phyloP scores from a whole-genome alignment of 768 basidiomycete species.

The Termitomyces sp. region DNA sequence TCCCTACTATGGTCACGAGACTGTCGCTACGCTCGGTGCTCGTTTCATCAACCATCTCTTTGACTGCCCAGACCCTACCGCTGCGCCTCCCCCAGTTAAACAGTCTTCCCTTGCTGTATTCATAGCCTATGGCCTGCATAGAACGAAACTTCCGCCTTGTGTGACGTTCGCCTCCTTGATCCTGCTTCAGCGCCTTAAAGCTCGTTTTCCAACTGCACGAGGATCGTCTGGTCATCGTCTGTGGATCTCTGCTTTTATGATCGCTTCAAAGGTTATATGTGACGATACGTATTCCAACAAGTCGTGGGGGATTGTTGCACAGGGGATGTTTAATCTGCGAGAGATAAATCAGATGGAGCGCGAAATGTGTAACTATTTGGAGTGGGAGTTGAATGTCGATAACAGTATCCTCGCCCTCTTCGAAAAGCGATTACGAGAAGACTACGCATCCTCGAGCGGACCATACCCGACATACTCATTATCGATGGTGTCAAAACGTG shows the following conservation, averaged over 20 bases:
- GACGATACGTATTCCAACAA: constrained; percentile 95
- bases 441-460: constrained; percentile 47
- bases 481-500: constrained; percentile 59
- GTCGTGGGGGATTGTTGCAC: constrained; percentile 87
- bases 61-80: constrained; percentile 78
- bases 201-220: constrained; percentile 86
- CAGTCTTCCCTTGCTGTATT: constrained; percentile 70
- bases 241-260: constrained; percentile 93
- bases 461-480: constrained; percentile 65
- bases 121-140: constrained; percentile 85
- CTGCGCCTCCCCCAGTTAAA: constrained; percentile 42
- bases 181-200: constrained; percentile 80
- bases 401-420: constrained; percentile 57
- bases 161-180: constrained; percentile 69
- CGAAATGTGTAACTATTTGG: constrained; percentile 89
- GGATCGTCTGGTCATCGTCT: constrained; percentile 88
- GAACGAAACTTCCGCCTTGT: constrained; percentile 68
- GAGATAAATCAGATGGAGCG: constrained; percentile 98
- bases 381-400: constrained; percentile 86
- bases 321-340: constrained; percentile 78
- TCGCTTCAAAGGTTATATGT: constrained; percentile 87
- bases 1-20: constrained; percentile 76
- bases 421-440: constrained; percentile 54
- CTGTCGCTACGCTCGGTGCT: constrained; percentile 61
- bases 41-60: constrained; percentile 85